Percentiles rank a stretch among this genome's conserved stretches.
phyloP scores from a whole-genome alignment of 176 grass and related monocot species.

The Alopecurus myosuroides region DNA sequence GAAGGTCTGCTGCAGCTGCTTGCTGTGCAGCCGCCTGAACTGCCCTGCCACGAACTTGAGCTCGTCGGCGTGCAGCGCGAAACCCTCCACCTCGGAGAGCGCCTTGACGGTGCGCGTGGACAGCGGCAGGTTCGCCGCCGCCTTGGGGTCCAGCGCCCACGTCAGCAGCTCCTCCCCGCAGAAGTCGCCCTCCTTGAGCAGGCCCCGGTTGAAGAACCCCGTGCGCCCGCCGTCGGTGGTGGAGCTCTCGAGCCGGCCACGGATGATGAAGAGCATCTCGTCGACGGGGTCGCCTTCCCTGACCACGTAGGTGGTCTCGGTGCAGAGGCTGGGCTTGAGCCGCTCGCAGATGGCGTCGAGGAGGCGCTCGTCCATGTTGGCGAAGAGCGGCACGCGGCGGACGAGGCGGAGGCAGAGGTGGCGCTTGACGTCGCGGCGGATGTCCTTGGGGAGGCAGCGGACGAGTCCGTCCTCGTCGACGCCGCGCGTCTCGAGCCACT shows the following conservation, averaged over 20 bases:
- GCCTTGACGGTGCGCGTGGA: conserved; percentile 55
- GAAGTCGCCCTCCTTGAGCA: conserved; percentile 67
- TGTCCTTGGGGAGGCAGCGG: conserved; percentile 46
- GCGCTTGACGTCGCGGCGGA: conserved; percentile 61
- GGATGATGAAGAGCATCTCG: conserved; percentile 82
- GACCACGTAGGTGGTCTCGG: conserved; percentile 57
- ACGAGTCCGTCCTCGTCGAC: conserved; percentile 68
- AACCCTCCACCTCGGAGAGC: conserved; percentile 63
- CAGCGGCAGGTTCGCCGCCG: conserved; percentile 49
- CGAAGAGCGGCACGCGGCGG: conserved; percentile 60
- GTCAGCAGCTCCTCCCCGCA: conserved; percentile 71
- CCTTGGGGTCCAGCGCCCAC: conserved; percentile 70
- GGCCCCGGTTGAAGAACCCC: conserved; percentile 47
- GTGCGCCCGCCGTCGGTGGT: conserved; percentile 58
- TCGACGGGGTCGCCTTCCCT: conserved; percentile 60
- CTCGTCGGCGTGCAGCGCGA: conserved; percentile 64
- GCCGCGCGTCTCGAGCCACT: conserved; percentile 68
- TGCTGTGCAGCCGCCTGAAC: conserved; percentile 68
- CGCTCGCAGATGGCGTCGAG: conserved; percentile 78
- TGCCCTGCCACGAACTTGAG: conserved; percentile 69
- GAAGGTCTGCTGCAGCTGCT: conserved; percentile 83
- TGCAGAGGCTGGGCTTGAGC: conserved; percentile 65
- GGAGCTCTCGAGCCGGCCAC: conserved; percentile 53
- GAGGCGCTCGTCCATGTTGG: conserved; percentile 74
- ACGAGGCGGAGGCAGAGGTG: conserved; percentile 75